These are phyloP conservation scores for Podospora sp. DNA, from an alignment of 495 filamentous ascomycete species.

Conservation along the genomic window DNA sequence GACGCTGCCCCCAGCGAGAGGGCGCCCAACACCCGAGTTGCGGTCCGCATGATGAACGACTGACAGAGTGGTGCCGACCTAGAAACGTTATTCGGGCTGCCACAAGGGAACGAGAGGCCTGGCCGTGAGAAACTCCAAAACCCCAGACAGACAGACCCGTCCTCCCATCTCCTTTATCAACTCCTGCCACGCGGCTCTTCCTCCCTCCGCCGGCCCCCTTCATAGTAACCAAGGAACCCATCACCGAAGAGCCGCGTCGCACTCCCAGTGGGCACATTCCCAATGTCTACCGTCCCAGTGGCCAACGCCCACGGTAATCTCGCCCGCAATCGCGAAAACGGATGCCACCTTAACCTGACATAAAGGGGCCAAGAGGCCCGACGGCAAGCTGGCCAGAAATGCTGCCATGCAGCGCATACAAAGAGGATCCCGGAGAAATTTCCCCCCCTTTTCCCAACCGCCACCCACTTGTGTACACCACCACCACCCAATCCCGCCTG, in stretches of 20 bases:
- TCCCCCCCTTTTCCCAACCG: background rate
- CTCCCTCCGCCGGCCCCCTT: background rate
- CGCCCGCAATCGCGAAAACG: background rate
- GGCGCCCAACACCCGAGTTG: conserved; percentile 30
- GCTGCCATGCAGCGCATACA: background rate
- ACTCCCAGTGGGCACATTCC: background rate
- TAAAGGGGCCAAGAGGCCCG: background rate
- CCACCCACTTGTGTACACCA: no score
- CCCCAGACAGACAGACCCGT: background rate
- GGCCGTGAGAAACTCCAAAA: background rate
- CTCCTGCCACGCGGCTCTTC: background rate
- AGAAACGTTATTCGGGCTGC: conserved; percentile 16
- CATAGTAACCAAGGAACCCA: no score
- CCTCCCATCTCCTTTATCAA: background rate
- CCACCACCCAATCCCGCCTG: background rate
- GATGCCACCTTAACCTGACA: background rate
- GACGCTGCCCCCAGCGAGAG: conserved; percentile 33
- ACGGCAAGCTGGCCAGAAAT: background rate
- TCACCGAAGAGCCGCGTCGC: background rate
- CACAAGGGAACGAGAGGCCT: conserved; percentile 16
- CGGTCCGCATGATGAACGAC: conserved; percentile 32
- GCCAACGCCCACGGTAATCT: background rate
- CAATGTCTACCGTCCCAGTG: no score
- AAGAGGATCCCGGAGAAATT: background rate
- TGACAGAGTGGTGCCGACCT: conserved; percentile 23